These are phyloP conservation scores for Penicillium simplicissimum DNA, from an alignment of 495 filamentous ascomycete genomes.

Conservation along the genomic window DNA sequence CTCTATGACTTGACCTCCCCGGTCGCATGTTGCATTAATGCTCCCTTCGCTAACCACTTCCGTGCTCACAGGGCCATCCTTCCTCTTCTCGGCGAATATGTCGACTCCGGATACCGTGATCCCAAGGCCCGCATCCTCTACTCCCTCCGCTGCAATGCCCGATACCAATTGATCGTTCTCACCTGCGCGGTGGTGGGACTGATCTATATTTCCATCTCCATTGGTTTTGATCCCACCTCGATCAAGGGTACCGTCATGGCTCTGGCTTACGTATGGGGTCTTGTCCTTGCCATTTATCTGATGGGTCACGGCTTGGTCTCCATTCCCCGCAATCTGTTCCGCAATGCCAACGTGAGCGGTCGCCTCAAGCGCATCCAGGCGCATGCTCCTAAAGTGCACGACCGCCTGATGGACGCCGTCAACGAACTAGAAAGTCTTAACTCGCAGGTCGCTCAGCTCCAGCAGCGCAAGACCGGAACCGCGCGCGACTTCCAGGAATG, in stretches of 20 bases:
- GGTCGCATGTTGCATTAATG: neutral
- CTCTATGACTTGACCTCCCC: neutral
- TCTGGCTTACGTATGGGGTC: conserved; percentile 88
- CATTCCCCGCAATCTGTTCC: conserved; percentile 77
- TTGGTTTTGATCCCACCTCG: conserved; percentile 63
- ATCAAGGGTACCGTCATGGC: conserved; percentile 87
- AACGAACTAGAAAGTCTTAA: conserved; percentile 80
- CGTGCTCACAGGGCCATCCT: conserved; percentile 72
- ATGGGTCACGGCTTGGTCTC: conserved; percentile 97
- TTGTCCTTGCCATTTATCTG: conserved; percentile 87
- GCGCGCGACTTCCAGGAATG: conserved; percentile 83
- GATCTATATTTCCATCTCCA: conserved; percentile 79
- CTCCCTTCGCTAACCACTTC: conserved; percentile 7
- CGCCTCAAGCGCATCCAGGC: conserved; percentile 72
- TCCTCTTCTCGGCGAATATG: conserved; percentile 88
- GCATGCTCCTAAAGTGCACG: conserved; percentile 78
- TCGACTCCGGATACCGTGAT: conserved; percentile 89
- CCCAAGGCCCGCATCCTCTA: conserved; percentile 76
- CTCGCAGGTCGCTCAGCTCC: conserved; percentile 72
- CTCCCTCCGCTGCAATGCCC: conserved; percentile 80
- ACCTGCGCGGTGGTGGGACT: conserved; percentile 68
- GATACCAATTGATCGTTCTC: conserved; percentile 81
- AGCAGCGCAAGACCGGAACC: conserved; percentile 79
- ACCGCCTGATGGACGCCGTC: conserved; percentile 83
- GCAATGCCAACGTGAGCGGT: conserved; percentile 70